Evolutionary conservation across 176 grass and related monocot genomes (phyloP), one percentile per base, ranked within the genome.

Genomic region (Pharus latifolius): DNA sequence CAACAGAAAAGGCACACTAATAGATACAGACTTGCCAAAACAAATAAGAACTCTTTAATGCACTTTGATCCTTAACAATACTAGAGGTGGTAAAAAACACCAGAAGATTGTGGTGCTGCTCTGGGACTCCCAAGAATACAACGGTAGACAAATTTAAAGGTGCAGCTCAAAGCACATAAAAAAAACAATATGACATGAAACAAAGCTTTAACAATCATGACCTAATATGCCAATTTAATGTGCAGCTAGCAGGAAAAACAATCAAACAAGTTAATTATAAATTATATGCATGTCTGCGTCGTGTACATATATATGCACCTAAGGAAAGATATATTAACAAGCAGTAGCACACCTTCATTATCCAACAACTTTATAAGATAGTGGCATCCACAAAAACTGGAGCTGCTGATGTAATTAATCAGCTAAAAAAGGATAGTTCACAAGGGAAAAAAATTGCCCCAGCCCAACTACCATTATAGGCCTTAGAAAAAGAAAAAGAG

Each of bases 191-290:
- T 1, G 11, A 64, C 42, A 65, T 10, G 35, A 23, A 54, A 42
- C 24, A 15, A 32, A 42, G 16, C 57, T 54, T 38, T 76, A 76
- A 52, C 18, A 76, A 16, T 34, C 44, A 32, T 43, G 33, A 42
- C 40, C 49, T 46, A 67, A 32, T 30, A 70, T 69, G 41, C 15
- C 32, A 64, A 76, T 41, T 80, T 48, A 31, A 53, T 46, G 42
- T 55, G 62, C 55, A 55, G 48, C 7, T 79, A 74, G 17, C 13
- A 54, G 25, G 12, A 67, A 50, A 49, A 78, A 54, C 67, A 53
- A 30, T 41, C 7, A 3, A 61, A 28, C 9, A 60, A 60, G 12
- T 19, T 44, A 45, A 74, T 45, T 44, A 67, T 6, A 24, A 48
- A 24, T 57, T 34, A 60, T 31, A 54, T 30, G 17, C 49, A 65